These are phyloP conservation scores for Hemisphaericaspora nanyangensis DNA, from an alignment of 805 yeast genomes.

Conservation along the genomic window DNA sequence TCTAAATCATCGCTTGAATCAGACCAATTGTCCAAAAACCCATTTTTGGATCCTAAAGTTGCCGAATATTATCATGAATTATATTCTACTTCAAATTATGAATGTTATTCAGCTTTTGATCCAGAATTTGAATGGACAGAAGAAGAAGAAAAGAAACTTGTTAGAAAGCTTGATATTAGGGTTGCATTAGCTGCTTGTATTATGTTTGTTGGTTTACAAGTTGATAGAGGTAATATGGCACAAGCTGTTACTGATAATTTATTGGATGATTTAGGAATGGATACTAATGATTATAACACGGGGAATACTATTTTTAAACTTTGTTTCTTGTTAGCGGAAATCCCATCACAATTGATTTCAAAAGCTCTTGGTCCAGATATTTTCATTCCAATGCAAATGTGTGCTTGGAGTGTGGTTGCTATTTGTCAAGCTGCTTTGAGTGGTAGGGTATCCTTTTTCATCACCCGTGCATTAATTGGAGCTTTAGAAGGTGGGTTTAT, in stretches of 20 bases:
- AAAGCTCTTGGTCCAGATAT: slow-evolving; percentile 59
- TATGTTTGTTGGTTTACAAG: slow-evolving; percentile 55
- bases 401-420: slow-evolving; percentile 53
- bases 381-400: slow-evolving; percentile 58
- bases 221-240: slow-evolving; percentile 54
- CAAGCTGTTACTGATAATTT: slow-evolving; percentile 59
- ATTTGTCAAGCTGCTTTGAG: slow-evolving; percentile 37
- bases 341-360: slow-evolving; percentile 65
- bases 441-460: slow-evolving; percentile 40
- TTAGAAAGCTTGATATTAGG: slow-evolving; percentile 51
- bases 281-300: slow-evolving; percentile 55
- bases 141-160: slow-evolving; percentile 47
- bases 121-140: slow-evolving; percentile 54
- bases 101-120: slow-evolving; percentile 53
- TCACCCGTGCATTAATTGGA: slow-evolving; percentile 51
- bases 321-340: slow-evolving; percentile 53
- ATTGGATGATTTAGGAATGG: slow-evolving; percentile 46
- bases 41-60: slow-evolving; percentile 9
- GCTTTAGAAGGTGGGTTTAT: slow-evolving; percentile 65
- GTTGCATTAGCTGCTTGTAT: slow-evolving; percentile 57
- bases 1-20: not conserved
- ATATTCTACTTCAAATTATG: slow-evolving; percentile 38
- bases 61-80: slow-evolving; percentile 7
- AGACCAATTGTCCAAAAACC: slow-evolving; percentile 4
- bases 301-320: slow-evolving; percentile 55